phyloP scores from a whole-genome alignment of 2,329 filamentous ascomycete species.

The Parastagonospora nodorum region DNA sequence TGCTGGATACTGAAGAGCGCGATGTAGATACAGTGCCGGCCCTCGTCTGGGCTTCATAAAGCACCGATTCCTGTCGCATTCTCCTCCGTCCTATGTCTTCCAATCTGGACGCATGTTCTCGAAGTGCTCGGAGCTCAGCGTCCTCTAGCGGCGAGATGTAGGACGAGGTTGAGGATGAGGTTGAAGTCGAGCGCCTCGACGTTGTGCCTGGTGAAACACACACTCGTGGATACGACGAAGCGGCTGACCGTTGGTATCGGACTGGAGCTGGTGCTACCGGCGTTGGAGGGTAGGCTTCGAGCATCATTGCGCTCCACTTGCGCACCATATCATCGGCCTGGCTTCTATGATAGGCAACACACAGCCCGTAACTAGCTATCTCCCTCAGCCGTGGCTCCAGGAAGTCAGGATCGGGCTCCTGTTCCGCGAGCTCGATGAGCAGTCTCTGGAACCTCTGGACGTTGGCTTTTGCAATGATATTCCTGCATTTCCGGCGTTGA shows the following conservation, averaged over 20 bases:
- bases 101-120: too few relatives aligned
- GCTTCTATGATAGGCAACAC: constrained; percentile 1
- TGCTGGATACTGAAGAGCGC: too few relatives aligned
- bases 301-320: constrained; percentile 4
- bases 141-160: too few relatives aligned
- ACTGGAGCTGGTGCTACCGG: neutral
- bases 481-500: neutral
- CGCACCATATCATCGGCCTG: constrained; percentile 5
- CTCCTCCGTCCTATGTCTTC: too few relatives aligned
- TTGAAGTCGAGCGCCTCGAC: too few relatives aligned
- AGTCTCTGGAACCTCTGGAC: neutral
- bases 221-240: neutral
- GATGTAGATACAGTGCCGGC: too few relatives aligned
- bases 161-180: too few relatives aligned
- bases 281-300: constrained; percentile 4
- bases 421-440: neutral
- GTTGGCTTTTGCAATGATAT: neutral
- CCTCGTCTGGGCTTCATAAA: too few relatives aligned
- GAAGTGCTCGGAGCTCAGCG: too few relatives aligned
- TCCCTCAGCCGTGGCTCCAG: constrained; percentile 8
- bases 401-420: neutral
- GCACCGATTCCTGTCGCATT: too few relatives aligned
- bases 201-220: too few relatives aligned
- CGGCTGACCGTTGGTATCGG: neutral
- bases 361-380: constrained; percentile 16